Evolutionary conservation across 345 rosid genomes (phyloP), one percentile per base, ranked within the genome.

Genomic region (Linum usitatissimum): DNA sequence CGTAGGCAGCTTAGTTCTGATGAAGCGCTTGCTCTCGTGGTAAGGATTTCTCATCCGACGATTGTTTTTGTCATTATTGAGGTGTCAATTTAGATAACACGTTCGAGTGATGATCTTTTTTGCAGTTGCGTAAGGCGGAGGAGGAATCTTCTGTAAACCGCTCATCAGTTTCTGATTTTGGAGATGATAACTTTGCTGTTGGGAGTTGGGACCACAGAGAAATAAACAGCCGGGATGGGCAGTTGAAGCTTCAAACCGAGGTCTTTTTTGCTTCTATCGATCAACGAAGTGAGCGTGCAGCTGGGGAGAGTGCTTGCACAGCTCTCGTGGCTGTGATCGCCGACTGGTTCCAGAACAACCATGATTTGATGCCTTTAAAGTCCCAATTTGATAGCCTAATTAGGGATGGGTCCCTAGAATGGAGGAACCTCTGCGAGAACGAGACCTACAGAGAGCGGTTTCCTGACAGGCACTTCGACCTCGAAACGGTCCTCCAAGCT

Each of bases 291-390:
- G 96, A 87, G 80, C 80, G 74, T 62, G 97, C 99, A 8, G 99
- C 90, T 12, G 97, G 99, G 34, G 97, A 89, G 75, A 86, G 99
- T 55, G 99, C 99, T 0, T 93, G 99, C 61, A 87, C 99, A 3
- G 90, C 94, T 38, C 77, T 89, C n/a, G 99, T 93, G 49, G 99
- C 97, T 51, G 96, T 84, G 61, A 87, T 93, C 68, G 88, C 97
- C 19, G 82, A 93, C 63, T 89, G 99, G 99, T 86, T 93, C 66
- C 97, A 84, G 63, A 76, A 78, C 60, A 89, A 89, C 77, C 78
- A 49, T 62, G 85, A 78, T 56, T 66, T 81, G n/a, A 87, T 93
- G 90, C 96, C 97, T 2, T 82, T 89, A 8, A 90, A 87, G 85
- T 93, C 97, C 36, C 94, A 93, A 42, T 86, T 93, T 55, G 97